phyloP scores from a whole-genome alignment of 257 asterid genomes.

The Solanum tacnaense region DNA sequence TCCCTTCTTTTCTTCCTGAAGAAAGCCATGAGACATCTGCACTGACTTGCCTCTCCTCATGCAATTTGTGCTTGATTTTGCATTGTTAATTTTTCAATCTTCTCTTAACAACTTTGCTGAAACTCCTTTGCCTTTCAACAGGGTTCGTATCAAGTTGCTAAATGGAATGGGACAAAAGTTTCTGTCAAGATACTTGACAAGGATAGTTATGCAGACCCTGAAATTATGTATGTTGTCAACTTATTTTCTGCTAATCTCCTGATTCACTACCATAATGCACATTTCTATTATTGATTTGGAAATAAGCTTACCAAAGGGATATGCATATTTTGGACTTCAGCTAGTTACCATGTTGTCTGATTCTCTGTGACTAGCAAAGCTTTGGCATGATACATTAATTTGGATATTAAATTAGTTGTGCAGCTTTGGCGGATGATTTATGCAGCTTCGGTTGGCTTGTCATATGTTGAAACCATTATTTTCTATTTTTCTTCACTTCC shows the following conservation, averaged over 20 bases:
- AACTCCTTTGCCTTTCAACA: conserved; percentile 15
- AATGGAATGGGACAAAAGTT: conserved; percentile 96
- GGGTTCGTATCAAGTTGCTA: conserved; percentile 98
- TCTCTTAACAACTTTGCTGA: background rate
- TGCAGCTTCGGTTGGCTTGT: background rate
- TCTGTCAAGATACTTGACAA: conserved; percentile 94
- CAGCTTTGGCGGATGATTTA: background rate
- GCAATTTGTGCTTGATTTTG: background rate
- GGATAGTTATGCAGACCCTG: conserved; percentile 70
- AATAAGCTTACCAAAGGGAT: background rate
- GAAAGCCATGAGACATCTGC: background rate
- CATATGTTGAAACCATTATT: background rate
- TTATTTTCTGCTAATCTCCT: background rate
- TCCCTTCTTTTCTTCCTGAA: background rate
- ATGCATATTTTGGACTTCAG: background rate
- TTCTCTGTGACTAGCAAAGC: background rate
- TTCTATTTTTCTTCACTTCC: background rate
- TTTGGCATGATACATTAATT: background rate
- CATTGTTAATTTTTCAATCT: background rate
- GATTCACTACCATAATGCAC: background rate
- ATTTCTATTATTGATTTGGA: background rate
- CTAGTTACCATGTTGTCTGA: background rate
- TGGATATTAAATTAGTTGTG: background rate
- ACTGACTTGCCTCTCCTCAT: background rate
- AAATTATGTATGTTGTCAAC: conserved; percentile 43